phyloP scores from a whole-genome alignment of 106 monocot species.

The Dendrobium nobile region DNA sequence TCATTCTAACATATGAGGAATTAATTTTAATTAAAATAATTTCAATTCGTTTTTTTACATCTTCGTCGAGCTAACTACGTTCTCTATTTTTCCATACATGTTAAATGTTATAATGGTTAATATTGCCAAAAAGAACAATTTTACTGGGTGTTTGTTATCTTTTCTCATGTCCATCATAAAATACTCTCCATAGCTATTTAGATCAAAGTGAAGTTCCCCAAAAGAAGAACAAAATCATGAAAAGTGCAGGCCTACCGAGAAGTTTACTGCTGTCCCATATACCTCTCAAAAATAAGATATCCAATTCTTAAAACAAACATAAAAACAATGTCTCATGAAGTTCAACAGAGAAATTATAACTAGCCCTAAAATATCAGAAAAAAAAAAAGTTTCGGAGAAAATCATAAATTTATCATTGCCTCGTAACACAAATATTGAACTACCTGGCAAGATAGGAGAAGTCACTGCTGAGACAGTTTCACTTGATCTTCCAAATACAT shows the following conservation, averaged over 20 bases:
- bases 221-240: background rate
- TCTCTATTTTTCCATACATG: no score
- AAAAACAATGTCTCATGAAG: background rate
- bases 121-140: background rate
- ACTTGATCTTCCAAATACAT: conserved; percentile 86
- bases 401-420: background rate
- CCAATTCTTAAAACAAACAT: background rate
- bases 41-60: background rate
- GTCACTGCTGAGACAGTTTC: conserved; percentile 53
- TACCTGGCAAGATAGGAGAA: conserved; percentile 81
- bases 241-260: background rate
- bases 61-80: no score
- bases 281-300: background rate
- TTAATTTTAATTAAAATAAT: background rate
- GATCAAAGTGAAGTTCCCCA: background rate
- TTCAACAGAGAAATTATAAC: background rate
- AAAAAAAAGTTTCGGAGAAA: background rate
- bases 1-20: background rate
- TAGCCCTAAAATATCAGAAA: background rate
- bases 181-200: background rate
- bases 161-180: no score
- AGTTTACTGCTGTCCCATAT: background rate
- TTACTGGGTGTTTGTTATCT: background rate
- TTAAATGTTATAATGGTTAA: no score
- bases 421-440: conserved; percentile 3